phyloP scores from a whole-genome alignment of 2,329 filamentous ascomycete species.

The Rasamsonia emersonii region DNA sequence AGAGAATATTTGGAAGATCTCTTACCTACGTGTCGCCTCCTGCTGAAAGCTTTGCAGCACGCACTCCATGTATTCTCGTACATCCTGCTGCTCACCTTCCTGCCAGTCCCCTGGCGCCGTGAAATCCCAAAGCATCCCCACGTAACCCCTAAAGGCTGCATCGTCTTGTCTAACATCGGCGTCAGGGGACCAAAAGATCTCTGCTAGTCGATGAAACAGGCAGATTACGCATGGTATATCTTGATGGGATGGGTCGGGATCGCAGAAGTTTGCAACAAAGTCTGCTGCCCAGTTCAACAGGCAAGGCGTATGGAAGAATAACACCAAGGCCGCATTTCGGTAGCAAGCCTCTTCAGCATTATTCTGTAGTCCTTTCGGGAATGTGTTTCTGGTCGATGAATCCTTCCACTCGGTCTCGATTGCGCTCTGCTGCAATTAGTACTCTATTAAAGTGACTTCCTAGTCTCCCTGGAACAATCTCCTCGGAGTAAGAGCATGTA shows the following conservation, averaged over 20 bases:
- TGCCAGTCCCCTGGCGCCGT: not conserved
- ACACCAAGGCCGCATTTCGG: constrained; percentile 16
- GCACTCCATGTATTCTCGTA: constrained; percentile 11
- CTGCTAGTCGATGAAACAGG: constrained; percentile 8
- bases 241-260: constrained; percentile 2
- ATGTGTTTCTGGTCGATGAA: not conserved
- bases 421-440: too few species aligned
- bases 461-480: too few species aligned
- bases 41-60: constrained; percentile 3
- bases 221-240: constrained; percentile 9
- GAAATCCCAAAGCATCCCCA: constrained; percentile 7
- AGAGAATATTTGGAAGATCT: too few species aligned
- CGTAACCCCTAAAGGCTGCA: not conserved
- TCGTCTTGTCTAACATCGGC: not conserved
- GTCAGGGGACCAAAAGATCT: constrained; percentile 16
- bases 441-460: too few species aligned
- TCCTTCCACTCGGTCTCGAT: too few species aligned
- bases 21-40: not conserved
- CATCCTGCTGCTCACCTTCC: constrained; percentile 11
- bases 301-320: constrained; percentile 18
- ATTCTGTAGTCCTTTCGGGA: not conserved
- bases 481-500: too few species aligned
- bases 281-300: constrained; percentile 16
- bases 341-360: too few species aligned
- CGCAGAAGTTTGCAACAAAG: constrained; percentile 1